These are phyloP conservation scores for Globisporangium heterothallicum DNA, from an alignment of 352 stramenopile genomes.

Conservation along the genomic window DNA sequence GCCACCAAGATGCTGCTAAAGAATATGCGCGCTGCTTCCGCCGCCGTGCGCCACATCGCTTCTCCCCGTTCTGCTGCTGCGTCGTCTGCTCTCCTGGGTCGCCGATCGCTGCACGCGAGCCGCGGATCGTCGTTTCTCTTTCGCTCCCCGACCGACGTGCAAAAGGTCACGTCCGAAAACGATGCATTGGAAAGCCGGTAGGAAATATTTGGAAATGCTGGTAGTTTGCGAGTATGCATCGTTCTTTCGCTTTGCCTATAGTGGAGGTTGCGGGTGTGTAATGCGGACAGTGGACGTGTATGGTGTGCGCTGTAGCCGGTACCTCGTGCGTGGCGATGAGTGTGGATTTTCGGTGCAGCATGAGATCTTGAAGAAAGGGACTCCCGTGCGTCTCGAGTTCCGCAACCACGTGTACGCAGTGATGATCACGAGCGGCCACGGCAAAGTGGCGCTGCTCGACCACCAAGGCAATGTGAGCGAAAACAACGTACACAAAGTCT, in stretches of 20 bases:
- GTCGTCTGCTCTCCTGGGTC: background rate
- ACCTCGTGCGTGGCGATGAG: slow-evolving; percentile 63
- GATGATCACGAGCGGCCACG: slow-evolving; percentile 55
- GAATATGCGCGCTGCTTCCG: background rate
- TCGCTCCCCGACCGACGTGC: slow-evolving; percentile 46
- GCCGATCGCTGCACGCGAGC: slow-evolving; percentile 37
- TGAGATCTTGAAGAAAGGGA: slow-evolving; percentile 55
- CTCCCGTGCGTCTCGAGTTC: slow-evolving; percentile 52
- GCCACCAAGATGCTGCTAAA: background rate
- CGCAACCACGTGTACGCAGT: slow-evolving; percentile 75
- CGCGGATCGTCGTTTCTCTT: slow-evolving; percentile 38
- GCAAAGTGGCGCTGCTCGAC: slow-evolving; percentile 49
- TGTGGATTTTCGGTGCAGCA: slow-evolving; percentile 78
- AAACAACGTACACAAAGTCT: slow-evolving; percentile 29
- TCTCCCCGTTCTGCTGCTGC: background rate
- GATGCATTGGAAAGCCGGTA: slow-evolving; percentile 57
- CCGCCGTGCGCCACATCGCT: background rate
- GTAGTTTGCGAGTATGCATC: too few species aligned
- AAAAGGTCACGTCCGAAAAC: slow-evolving; percentile 34
- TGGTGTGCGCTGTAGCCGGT: slow-evolving; percentile 39
- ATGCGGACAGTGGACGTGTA: too few species aligned
- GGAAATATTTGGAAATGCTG: background rate
- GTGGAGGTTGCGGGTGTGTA: slow-evolving; percentile 1
- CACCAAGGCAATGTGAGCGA: slow-evolving; percentile 27
- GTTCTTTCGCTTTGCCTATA: too few species aligned